A percentile compares a stretch with the other conserved stretches of the same genome.
phyloP scores from a whole-genome alignment of 2,329 filamentous ascomycete species.

The Aspergillus jensenii region DNA sequence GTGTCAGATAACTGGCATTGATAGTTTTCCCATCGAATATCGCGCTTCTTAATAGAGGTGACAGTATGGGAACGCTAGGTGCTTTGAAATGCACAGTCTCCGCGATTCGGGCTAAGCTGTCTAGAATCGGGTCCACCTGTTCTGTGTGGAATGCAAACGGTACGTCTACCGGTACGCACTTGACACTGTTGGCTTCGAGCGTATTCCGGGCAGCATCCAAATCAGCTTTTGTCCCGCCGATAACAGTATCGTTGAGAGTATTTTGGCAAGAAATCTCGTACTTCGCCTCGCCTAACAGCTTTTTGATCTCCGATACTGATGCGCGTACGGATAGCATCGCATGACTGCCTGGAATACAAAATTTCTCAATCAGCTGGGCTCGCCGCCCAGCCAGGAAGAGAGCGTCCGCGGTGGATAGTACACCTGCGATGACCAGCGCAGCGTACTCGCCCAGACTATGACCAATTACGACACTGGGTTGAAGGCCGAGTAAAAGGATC shows the following conservation, averaged over 20 bases:
- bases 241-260: slow-evolving; percentile 70
- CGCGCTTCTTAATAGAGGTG: slow-evolving; percentile 62
- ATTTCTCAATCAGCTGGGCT: slow-evolving; percentile 64
- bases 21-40: slow-evolving; percentile 59
- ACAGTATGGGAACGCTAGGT: slow-evolving; percentile 56
- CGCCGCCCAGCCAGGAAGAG: slow-evolving; percentile 69
- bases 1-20: slow-evolving; percentile 62
- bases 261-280: slow-evolving; percentile 71
- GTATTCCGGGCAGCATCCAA: slow-evolving; percentile 55
- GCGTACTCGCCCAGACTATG: slow-evolving; percentile 42
- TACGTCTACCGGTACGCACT: slow-evolving; percentile 62
- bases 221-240: slow-evolving; percentile 61
- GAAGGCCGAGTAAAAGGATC: slow-evolving; percentile 27
- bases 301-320: slow-evolving; percentile 43
- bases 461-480: slow-evolving; percentile 55
- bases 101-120: slow-evolving; percentile 1
- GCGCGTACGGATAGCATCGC: slow-evolving; percentile 62
- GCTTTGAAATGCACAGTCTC: slow-evolving; percentile 7
- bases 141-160: slow-evolving; percentile 56
- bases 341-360: slow-evolving; percentile 67
- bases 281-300: slow-evolving; percentile 18
- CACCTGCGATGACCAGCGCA: slow-evolving; percentile 33
- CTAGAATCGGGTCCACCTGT: slow-evolving; percentile 22
- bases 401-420: slow-evolving; percentile 33
- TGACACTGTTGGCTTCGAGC: slow-evolving; percentile 57